These are phyloP conservation scores for Hypoxylon sp. DNA, from an alignment of 2,329 filamentous ascomycete genomes.

Conservation along the genomic window DNA sequence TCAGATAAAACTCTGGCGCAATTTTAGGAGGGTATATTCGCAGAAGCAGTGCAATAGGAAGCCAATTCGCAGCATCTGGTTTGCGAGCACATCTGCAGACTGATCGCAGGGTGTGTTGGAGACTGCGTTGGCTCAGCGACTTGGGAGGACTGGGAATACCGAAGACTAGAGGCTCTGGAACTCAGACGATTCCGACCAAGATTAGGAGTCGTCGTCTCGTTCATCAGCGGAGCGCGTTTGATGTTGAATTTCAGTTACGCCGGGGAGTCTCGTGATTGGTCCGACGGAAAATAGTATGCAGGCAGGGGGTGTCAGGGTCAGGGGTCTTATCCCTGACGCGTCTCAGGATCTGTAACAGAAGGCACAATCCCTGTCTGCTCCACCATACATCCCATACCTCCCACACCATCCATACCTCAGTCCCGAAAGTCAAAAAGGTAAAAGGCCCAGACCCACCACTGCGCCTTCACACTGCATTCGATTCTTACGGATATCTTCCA, in stretches of 20 bases:
- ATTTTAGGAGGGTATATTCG: constrained; percentile 49
- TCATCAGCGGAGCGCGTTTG: constrained; percentile 58
- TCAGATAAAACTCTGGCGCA: constrained; percentile 49
- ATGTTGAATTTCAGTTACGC: constrained; percentile 56
- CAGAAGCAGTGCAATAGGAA: constrained; percentile 34
- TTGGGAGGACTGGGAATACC: constrained; percentile 5
- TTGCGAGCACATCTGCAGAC: constrained; percentile 18
- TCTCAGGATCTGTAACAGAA: constrained; percentile 47
- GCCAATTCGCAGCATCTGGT: constrained; percentile 18
- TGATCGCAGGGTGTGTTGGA: constrained; percentile 26
- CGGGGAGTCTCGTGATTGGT: constrained; percentile 38
- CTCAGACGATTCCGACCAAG: constrained; percentile 38
- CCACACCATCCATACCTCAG: constrained; percentile 11
- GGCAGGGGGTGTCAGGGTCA: constrained; percentile 42
- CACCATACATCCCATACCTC: constrained; percentile 1
- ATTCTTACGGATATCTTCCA: constrained; percentile 25
- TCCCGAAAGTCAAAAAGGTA: constrained; percentile 34
- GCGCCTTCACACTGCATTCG: constrained; percentile 25
- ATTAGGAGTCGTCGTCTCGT: constrained; percentile 51
- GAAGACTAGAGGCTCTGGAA: constrained; percentile 28
- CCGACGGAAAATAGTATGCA: constrained; percentile 42
- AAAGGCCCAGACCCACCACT: constrained; percentile 37
- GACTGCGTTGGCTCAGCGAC: constrained; percentile 22
- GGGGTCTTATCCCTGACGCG: constrained; percentile 40
- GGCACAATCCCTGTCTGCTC: constrained; percentile 21